Base-by-base conservation (phyloP, 2,329 filamentous ascomycete species). In the Penicillium sclerotiorum region DNA sequence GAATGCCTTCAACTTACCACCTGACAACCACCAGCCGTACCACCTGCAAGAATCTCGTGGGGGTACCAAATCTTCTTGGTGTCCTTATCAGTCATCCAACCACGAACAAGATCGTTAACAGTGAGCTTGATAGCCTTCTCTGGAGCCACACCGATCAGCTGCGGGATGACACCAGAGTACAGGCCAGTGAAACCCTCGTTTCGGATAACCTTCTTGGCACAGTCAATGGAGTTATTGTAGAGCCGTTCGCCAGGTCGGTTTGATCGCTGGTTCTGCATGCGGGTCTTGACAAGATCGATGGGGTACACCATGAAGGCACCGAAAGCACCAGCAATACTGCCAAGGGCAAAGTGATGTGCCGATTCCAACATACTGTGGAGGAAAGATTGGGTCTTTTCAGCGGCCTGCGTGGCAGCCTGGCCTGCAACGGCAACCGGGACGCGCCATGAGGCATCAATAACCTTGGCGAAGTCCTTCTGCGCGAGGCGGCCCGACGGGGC, bases 61-160 rank as follows among this genome's bases (percentile, higher is more conserved):
- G 78, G 75, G 62, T 84, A 74, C 66, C 78, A 80, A 65, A 99
- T 96, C 51, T 83, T 77, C 42, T 88, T 87, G 35, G 82, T 85
- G 56, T 90, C 82, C 65, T 84, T 83, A 64, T 90, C 86, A 3
- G 86, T 88, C 65, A 92, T 87, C 58, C 82, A 80, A 8, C 82
- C 80, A 66, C 94, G 87, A 18, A 95, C 90, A 47, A 99, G 75
- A 68, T 99, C 94, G 73, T 99, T 99, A 65, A 99, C 92, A 0
- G 94, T 99, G 56, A 99, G 84, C 79, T 99, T 99, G 77, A 99
- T 99, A 61, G 94, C 94, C 80, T 99, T 99, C 73, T 99, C 94
- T 2, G 94, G 94, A n/a, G 94, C 94, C 38, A 99, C 94, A 72
- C 94, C 94, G 56, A 99, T 90, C 38, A 99, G 82, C 78, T 99